phyloP scores from a whole-genome alignment of 306 rosid species.

The Inga leiocalycina region DNA sequence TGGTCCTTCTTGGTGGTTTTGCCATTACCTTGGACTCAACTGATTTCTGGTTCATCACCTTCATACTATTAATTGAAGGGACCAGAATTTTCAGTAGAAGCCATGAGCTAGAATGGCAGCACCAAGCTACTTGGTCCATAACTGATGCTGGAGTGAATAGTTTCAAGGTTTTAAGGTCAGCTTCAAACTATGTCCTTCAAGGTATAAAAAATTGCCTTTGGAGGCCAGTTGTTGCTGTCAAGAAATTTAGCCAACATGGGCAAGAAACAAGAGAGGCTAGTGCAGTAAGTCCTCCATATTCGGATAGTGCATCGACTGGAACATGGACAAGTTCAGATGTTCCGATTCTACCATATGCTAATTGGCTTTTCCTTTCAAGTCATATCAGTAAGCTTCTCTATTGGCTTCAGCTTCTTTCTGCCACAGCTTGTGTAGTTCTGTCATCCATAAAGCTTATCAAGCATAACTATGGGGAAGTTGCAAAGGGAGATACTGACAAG shows the following conservation, averaged over 20 bases:
- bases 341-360: slow-evolving; percentile 74
- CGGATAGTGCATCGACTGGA: slow-evolving; percentile 55
- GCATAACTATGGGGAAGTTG: slow-evolving; percentile 74
- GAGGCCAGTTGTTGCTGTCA: slow-evolving; percentile 44
- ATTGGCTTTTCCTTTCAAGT: slow-evolving; percentile 71
- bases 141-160: slow-evolving; percentile 68
- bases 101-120: slow-evolving; percentile 98
- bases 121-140: slow-evolving; percentile 89
- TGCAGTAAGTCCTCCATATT: slow-evolving; percentile 6
- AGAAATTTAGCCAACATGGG: slow-evolving; percentile 33
- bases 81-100: slow-evolving; percentile 91
- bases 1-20: slow-evolving; percentile 91
- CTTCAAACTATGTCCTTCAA: slow-evolving; percentile 47
- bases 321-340: slow-evolving; percentile 78
- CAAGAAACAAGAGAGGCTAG: slow-evolving; percentile 39
- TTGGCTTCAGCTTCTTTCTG: slow-evolving; percentile 96
- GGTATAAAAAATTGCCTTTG: slow-evolving; percentile 45
- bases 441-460: slow-evolving; percentile 65
- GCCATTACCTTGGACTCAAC: slow-evolving; percentile 74
- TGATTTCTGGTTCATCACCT: slow-evolving; percentile 87
- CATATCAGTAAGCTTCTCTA: slow-evolving; percentile 78
- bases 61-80: slow-evolving; percentile 83
- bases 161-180: slow-evolving; percentile 52
- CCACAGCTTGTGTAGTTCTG: slow-evolving; percentile 77
- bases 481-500: slow-evolving; percentile 88